These are phyloP conservation scores for Beauveria varroae DNA, from an alignment of 2,329 filamentous ascomycete genomes.

Conservation along the genomic window DNA sequence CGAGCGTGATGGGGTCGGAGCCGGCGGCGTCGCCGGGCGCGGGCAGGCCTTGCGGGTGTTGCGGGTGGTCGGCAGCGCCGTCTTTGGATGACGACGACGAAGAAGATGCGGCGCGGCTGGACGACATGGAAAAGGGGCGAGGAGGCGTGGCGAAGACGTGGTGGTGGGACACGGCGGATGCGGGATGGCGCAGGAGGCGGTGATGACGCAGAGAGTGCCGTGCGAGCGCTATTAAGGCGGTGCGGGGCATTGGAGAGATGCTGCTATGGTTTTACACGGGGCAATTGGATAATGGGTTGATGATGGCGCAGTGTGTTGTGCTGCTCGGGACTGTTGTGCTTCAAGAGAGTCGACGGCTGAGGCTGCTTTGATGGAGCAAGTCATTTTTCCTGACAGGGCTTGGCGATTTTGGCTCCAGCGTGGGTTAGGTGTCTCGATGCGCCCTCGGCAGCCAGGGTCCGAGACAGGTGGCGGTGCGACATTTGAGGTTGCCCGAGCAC, in stretches of 20 bases:
- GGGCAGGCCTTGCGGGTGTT: constrained; percentile 18
- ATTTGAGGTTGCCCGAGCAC: no score
- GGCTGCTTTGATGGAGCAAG: background rate
- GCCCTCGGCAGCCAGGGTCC: constrained; percentile 2
- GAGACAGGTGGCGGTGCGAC: background rate
- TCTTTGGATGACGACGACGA: constrained; percentile 2
- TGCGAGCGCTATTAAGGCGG: background rate
- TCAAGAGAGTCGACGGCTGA: background rate
- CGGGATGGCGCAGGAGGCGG: background rate
- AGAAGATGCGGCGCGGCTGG: background rate
- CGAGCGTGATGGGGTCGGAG: constrained; percentile 20
- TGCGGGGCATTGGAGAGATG: constrained; percentile 3
- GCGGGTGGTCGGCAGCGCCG: background rate
- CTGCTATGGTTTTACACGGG: background rate
- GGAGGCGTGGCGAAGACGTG: background rate
- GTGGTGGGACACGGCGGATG: background rate
- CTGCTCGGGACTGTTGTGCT: background rate
- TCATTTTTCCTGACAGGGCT: background rate
- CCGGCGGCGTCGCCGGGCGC: constrained; percentile 17
- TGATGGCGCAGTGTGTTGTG: background rate
- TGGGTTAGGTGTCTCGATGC: constrained; percentile 5
- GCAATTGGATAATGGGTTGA: background rate
- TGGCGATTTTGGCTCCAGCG: constrained; percentile 3
- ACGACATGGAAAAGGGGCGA: background rate
- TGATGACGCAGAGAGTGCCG: constrained; percentile 3